phyloP scores from a whole-genome alignment of 768 basidiomycete species.

The Hysterangium stoloniferum region DNA sequence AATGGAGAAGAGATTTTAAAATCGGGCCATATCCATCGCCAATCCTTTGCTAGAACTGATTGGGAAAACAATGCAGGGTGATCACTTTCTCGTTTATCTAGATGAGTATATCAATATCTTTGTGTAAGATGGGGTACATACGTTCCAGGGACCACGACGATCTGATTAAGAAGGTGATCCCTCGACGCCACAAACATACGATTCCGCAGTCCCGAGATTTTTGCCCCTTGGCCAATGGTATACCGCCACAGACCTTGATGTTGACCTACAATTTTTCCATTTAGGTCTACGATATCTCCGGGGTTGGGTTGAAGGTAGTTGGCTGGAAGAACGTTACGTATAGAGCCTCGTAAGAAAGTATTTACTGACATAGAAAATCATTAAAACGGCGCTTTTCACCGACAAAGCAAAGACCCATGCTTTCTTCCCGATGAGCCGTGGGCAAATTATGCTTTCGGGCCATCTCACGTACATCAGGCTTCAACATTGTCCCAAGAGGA shows the following conservation, averaged over 20 bases:
- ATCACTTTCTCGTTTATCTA: conserved; percentile 26
- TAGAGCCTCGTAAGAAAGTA: neutral
- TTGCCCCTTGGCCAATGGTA: conserved; percentile 79
- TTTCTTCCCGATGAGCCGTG: conserved; percentile 72
- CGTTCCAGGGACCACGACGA: conserved; percentile 74
- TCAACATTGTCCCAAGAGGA: conserved; percentile 61
- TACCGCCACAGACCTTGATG: conserved; percentile 80
- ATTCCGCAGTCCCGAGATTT: conserved; percentile 49
- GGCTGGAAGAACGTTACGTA: conserved; percentile 34
- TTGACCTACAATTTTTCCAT: conserved; percentile 44
- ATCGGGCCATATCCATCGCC: conserved; percentile 74
- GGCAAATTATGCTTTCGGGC: conserved; percentile 56
- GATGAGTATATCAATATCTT: neutral
- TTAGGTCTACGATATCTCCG: conserved; percentile 59
- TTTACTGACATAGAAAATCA: conserved; percentile 57
- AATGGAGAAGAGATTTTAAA: conserved; percentile 25
- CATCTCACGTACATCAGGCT: conserved; percentile 64
- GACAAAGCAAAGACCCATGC: conserved; percentile 94
- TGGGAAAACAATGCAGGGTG: conserved; percentile 47
- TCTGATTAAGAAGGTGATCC: conserved; percentile 48
- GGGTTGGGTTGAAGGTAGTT: conserved; percentile 66
- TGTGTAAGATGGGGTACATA: conserved; percentile 23
- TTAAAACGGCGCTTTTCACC: conserved; percentile 70
- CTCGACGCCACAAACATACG: conserved; percentile 73
- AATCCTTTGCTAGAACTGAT: conserved; percentile 34